These are phyloP conservation scores for Trichoderma hamatum DNA, from an alignment of 2,329 filamentous ascomycete genomes.

Conservation along the genomic window DNA sequence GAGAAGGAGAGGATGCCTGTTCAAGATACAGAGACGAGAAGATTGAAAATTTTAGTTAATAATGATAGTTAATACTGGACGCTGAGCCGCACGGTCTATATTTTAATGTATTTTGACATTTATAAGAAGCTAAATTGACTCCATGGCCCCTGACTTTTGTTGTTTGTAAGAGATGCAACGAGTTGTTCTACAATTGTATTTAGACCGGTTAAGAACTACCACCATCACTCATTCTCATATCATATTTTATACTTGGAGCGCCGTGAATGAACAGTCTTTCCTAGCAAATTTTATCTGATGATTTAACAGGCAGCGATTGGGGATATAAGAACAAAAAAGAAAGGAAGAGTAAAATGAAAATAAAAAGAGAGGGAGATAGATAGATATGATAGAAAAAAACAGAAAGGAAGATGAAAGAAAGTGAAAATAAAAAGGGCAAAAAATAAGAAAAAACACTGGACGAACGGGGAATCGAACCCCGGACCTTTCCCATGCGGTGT, in stretches of 20 bases:
- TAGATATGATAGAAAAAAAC: no score
- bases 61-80: not conserved
- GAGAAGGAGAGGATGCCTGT: not conserved
- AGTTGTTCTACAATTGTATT: not conserved
- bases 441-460: conserved; percentile 20
- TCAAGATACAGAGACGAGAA: not conserved
- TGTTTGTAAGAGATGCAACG: not conserved
- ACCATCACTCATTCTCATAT: not conserved
- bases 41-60: not conserved
- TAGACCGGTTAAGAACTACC: not conserved
- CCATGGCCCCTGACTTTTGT: not conserved
- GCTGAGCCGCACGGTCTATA: not conserved
- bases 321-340: no score
- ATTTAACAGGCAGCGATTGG: no score
- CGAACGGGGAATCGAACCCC: conserved; percentile 30
- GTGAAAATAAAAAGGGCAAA: not conserved
- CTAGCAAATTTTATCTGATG: not conserved
- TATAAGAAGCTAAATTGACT: not conserved
- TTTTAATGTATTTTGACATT: not conserved
- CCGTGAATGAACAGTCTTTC: not conserved
- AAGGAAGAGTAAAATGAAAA: no score
- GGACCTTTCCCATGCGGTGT: conserved; percentile 27
- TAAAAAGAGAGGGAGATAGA: no score
- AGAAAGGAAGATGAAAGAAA: no score
- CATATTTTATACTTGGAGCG: no score